Evolutionary conservation across 768 basidiomycete species (phyloP).

Genomic region (Suillus subalutaceus): DNA sequence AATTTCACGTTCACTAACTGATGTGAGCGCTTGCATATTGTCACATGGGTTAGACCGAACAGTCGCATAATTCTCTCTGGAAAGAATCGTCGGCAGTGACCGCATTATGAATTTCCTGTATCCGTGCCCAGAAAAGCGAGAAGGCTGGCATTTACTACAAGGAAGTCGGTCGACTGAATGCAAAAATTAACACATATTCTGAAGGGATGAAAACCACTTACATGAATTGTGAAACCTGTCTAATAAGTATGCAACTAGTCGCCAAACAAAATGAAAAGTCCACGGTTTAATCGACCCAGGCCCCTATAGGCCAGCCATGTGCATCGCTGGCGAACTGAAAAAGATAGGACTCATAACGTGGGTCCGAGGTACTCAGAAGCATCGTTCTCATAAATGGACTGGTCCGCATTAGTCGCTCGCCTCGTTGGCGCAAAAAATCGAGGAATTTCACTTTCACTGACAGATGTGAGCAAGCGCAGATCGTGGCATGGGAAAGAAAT

Average conservation of each 20-base stretch:
- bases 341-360: not conserved
- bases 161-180: not conserved
- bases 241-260: not conserved
- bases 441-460: not conserved
- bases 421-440: not conserved
- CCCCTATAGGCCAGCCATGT: not conserved
- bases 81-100: constrained; percentile 3
- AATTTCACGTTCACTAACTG: not conserved
- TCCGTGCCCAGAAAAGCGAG: not conserved
- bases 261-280: not conserved
- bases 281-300: not conserved
- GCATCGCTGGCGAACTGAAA: not conserved
- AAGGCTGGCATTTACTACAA: not conserved
- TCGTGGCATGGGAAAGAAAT: not conserved
- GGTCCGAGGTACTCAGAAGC: not conserved
- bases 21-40: no score
- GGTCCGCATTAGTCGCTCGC: not conserved
- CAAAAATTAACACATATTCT: not conserved
- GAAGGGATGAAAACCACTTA: not conserved
- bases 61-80: not conserved
- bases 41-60: not conserved
- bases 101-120: not conserved
- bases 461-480: constrained; percentile 3
- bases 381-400: not conserved
- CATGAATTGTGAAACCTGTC: not conserved